Evolutionary conservation across 2,329 filamentous ascomycete genomes (phyloP).

Genomic region (Aspergillus ochraceus): DNA sequence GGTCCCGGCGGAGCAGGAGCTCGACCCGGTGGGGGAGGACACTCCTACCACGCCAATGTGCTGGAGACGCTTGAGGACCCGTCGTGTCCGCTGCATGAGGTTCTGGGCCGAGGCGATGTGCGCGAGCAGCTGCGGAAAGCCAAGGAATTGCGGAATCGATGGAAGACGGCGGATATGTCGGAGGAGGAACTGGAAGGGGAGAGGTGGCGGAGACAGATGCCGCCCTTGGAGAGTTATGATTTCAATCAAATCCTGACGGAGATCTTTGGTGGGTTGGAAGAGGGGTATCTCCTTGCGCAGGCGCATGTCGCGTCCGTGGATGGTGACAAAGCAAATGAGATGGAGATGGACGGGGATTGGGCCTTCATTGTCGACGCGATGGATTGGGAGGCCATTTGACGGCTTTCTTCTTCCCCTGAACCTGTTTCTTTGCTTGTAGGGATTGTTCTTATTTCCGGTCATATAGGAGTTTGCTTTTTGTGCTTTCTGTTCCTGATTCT

Average conservation of each 20-base stretch:
- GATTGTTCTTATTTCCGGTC: too few species aligned
- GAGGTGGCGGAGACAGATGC: conserved; percentile 17
- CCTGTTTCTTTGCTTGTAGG: too few species aligned
- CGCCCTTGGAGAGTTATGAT: conserved; percentile 60
- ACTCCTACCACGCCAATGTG: conserved; percentile 70
- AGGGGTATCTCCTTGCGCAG: conserved; percentile 55
- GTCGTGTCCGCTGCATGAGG: conserved; percentile 56
- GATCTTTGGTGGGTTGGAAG: conserved; percentile 61
- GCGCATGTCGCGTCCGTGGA: conserved; percentile 40
- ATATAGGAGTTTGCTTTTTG: not conserved
- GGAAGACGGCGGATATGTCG: conserved; percentile 65
- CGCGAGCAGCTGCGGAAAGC: conserved; percentile 61
- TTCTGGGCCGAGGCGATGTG: conserved; percentile 58
- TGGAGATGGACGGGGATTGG: conserved; percentile 52
- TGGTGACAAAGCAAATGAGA: conserved; percentile 26
- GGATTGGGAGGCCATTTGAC: conserved; percentile 54
- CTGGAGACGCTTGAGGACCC: conserved; percentile 60
- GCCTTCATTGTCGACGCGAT: conserved; percentile 61
- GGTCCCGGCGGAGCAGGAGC: not conserved
- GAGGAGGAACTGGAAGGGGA: conserved; percentile 24
- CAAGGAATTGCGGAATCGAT: conserved; percentile 70
- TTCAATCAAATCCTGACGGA: conserved; percentile 59
- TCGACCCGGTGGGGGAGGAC: conserved; percentile 23
- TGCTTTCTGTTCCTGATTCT: too few species aligned
- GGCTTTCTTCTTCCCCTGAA: not conserved